Evolutionary conservation across 176 grass and related monocot species (phyloP).

Genomic region (Phyllostachys edulis): DNA sequence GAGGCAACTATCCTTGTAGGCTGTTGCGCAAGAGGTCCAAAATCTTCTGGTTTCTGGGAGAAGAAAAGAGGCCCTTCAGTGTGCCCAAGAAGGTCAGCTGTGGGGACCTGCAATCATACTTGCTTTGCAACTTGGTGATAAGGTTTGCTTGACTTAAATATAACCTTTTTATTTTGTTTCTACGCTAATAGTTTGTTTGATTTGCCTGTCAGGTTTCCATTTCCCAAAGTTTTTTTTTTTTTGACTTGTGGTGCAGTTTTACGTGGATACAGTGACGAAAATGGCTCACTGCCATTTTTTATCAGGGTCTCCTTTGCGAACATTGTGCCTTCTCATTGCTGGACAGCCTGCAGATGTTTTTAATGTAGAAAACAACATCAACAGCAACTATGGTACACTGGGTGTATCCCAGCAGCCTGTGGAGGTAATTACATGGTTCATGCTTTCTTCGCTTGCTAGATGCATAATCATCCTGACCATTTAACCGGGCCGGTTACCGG

Average conservation of each 20-base stretch:
- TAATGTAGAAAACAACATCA: slow-evolving; percentile 46
- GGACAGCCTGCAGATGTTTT: slow-evolving; percentile 95
- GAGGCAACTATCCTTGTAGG: slow-evolving; percentile 54
- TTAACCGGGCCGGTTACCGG: too few species aligned
- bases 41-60: slow-evolving; percentile 92
- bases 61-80: slow-evolving; percentile 88
- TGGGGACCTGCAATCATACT: slow-evolving; percentile 97
- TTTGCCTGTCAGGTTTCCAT: slow-evolving; percentile 18
- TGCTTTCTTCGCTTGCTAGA: background rate
- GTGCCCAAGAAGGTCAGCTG: slow-evolving; percentile 89
- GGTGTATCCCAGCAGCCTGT: slow-evolving; percentile 56
- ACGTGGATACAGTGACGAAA: slow-evolving; percentile 93
- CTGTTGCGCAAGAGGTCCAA: slow-evolving; percentile 86
- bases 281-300: slow-evolving; percentile 89
- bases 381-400: slow-evolving; percentile 39
- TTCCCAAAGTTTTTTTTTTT: slow-evolving; percentile 31
- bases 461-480: slow-evolving; percentile 1
- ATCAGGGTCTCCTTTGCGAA: slow-evolving; percentile 83
- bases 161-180: background rate
- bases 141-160: slow-evolving; percentile 50
- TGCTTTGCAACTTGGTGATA: slow-evolving; percentile 86
- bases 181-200: background rate
- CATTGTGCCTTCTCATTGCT: slow-evolving; percentile 95
- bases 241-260: slow-evolving; percentile 60
- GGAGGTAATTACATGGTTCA: slow-evolving; percentile 55